phyloP scores from a whole-genome alignment of 208 protist species.

The Leishmania major region DNA sequence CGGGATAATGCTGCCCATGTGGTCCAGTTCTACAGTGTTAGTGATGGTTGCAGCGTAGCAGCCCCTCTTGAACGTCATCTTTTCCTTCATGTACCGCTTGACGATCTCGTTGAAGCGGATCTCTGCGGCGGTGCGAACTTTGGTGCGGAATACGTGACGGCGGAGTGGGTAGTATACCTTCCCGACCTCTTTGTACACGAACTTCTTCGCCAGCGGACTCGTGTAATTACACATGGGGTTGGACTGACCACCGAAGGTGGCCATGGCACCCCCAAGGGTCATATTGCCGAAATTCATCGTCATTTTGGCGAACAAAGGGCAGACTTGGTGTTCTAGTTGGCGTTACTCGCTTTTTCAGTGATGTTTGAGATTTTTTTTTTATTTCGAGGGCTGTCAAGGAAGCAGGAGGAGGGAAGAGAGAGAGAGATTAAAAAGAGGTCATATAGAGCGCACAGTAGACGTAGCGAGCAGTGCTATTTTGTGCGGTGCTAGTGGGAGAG shows the following conservation, averaged over 20 bases:
- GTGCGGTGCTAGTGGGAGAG: not conserved
- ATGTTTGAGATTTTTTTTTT: not conserved
- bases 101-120: constrained; percentile 88
- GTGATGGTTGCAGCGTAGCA: constrained; percentile 88
- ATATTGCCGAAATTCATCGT: constrained; percentile 90
- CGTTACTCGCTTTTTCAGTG: not conserved
- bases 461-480: not conserved
- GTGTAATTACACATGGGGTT: constrained; percentile 91
- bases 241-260: constrained; percentile 88
- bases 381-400: not conserved
- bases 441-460: not conserved
- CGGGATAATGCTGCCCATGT: constrained; percentile 92
- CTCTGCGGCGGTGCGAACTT: constrained; percentile 87
- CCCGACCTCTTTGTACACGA: constrained; percentile 86
- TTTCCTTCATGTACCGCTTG: constrained; percentile 89
- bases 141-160: constrained; percentile 85
- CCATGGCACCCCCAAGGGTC: constrained; percentile 80
- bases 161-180: constrained; percentile 89
- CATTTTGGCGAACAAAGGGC: constrained; percentile 47
- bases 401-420: not conserved
- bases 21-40: constrained; percentile 88
- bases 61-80: constrained; percentile 84
- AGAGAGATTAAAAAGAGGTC: not conserved
- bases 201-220: constrained; percentile 88
- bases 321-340: constrained; percentile 8